Base-by-base conservation (phyloP, 495 filamentous ascomycete species). In the Penicillium coprophilum region DNA sequence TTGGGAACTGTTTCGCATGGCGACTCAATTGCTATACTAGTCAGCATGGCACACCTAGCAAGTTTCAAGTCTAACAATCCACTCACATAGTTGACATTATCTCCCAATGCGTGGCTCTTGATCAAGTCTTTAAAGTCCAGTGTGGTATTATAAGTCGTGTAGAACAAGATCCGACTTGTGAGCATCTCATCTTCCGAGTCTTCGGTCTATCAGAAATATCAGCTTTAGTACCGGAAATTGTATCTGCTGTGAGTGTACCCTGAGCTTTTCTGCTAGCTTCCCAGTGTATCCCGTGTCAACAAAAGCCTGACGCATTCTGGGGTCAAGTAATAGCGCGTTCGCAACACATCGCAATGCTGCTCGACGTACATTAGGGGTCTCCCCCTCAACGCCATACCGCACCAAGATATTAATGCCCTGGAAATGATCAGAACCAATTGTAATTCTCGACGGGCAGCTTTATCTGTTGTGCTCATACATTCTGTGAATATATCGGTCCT, bases 151-250 rank as follows among this genome's bases (percentile, higher is more conserved):
- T 97, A 97, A 0, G 94, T 97, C 12, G 87, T 82, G 3, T 97
- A 76, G 57, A 97, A 91, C 9, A 97, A 72, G 20, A 98, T 87
- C 31, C 94, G 82, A 40, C 87, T 88, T 32, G 84, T 74, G 0
- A 97, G 76, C 73, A 98, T 96, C 68, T 98, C 92, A 63, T 98
- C 89, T 47, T 97, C 92, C 15, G 80, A 78, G 61, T 78, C 87
- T 67, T 92, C 87, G 59, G 77, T 86, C 82, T 84, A 46, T 28
- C n/a, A 10, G n/a, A n/a, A 40, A 51, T 34, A 31, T 51, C 32
- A 52, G 50, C 19, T 4, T 11, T 21, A 1, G 5, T 12, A n/a
- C 8, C 45, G 6, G 6, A 12, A 3, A 1, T 6, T 10, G 8
- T 20, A 34, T 6, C n/a, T 39, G 23, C 15, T 12, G 15, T 2